Evolutionary conservation across 805 yeast genomes (phyloP).

Genomic region (Barnettozyma salicaria): DNA sequence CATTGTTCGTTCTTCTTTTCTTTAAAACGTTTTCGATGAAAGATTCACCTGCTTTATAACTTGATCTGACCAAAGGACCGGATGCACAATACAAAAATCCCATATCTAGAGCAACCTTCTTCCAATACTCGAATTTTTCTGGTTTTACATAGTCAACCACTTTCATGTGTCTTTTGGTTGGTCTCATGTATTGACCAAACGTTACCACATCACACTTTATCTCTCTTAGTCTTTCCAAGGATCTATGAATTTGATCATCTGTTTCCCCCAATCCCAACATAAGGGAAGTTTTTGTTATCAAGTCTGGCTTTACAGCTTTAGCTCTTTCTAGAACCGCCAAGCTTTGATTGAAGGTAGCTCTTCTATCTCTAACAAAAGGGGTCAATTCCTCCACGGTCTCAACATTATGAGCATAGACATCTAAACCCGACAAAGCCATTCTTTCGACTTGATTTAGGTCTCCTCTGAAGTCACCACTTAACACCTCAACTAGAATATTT

Average conservation of each 20-base stretch:
- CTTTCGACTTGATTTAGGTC: conserved; percentile 72
- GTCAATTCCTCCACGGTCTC: conserved; percentile 96
- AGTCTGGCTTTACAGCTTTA: conserved; percentile 62
- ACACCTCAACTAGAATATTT: conserved; percentile 84
- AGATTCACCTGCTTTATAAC: conserved; percentile 97
- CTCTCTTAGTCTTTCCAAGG: conserved; percentile 69
- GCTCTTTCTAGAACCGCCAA: conserved; percentile 74
- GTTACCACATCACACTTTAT: conserved; percentile 90
- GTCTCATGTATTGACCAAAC: conserved; percentile 98
- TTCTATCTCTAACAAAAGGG: conserved; percentile 90
- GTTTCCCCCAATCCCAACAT: conserved; percentile 98
- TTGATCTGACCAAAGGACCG: conserved; percentile 94
- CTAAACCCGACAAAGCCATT: conserved; percentile 82
- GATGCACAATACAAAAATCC: conserved; percentile 96
- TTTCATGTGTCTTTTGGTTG: conserved; percentile 97
- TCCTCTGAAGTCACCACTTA: conserved; percentile 95
- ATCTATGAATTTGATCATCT: conserved; percentile 77
- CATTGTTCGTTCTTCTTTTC: conserved; percentile 41
- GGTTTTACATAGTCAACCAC: conserved; percentile 94
- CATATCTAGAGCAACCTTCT: conserved; percentile 72
- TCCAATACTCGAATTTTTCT: conserved; percentile 93
- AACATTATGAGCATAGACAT: conserved; percentile 94
- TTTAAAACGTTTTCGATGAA: conserved; percentile 90
- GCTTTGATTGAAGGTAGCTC: conserved; percentile 93
- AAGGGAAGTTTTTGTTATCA: conserved; percentile 87